A percentile compares a stretch with the other conserved stretches of the same genome.
Conservation (phyloP, 805 yeast genomes). For the Blastobotrys americana region DNA sequence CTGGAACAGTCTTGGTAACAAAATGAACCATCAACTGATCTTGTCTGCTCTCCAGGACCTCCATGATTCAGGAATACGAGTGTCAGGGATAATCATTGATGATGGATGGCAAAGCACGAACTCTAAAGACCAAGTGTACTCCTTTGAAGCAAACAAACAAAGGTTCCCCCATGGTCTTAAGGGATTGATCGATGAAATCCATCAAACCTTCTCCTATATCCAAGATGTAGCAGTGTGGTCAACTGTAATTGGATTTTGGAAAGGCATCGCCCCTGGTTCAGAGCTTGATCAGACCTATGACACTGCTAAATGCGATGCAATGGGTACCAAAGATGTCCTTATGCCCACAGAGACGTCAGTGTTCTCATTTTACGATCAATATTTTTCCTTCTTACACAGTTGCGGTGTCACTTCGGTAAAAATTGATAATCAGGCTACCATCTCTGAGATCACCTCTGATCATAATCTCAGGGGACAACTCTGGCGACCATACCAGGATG, state of each 20-base stretch:
- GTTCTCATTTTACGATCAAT: conserved; percentile 22
- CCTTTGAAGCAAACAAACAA: conserved; percentile 20
- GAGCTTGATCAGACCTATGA: conserved; percentile 19
- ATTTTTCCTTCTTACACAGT: conserved; percentile 20
- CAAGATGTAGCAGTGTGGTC: conserved; percentile 30
- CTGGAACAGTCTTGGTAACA: conserved; percentile 28
- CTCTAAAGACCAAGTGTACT: conserved; percentile 18
- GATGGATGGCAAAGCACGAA: conserved; percentile 29
- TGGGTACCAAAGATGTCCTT: conserved; percentile 3
- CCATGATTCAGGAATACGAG: conserved; percentile 18
- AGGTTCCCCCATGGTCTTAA: conserved; percentile 27
- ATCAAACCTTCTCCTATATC: conserved; percentile 19
- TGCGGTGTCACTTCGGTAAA: conserved; percentile 26
- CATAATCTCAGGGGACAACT: conserved; percentile 11
- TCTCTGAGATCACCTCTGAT: conserved; percentile 20
- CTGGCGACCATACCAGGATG: conserved; percentile 23
- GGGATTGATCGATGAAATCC: conserved; percentile 20
- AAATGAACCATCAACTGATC: conserved; percentile 19
- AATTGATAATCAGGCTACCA: conserved; percentile 25
- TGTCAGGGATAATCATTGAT: conserved; percentile 25
- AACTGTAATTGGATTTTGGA: conserved; percentile 28
- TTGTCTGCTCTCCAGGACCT: conserved; percentile 21
- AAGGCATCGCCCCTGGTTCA: conserved; percentile 24
- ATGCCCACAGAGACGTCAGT: conserved; percentile 6
- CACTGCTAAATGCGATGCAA: conserved; percentile 10